Evolutionary conservation across 495 filamentous ascomycete species (phyloP).

Genomic region (Talaromyces thailandensis): DNA sequence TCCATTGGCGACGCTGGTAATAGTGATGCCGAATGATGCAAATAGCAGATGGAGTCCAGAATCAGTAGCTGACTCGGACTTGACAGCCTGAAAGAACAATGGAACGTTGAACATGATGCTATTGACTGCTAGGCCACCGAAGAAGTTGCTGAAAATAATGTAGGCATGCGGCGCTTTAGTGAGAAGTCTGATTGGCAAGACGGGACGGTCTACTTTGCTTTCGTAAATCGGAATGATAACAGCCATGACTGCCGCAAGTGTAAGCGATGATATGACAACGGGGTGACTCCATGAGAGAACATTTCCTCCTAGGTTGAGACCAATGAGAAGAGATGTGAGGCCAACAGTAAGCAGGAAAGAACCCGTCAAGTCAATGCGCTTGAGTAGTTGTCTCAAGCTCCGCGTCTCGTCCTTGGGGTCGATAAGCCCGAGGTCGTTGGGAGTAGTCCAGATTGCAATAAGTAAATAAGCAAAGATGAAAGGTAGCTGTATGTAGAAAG

Average conservation of each 20-base stretch:
- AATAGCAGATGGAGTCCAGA: conserved; percentile 64
- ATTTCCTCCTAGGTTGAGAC: conserved; percentile 72
- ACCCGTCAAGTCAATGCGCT: conserved; percentile 59
- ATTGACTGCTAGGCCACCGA: conserved; percentile 53
- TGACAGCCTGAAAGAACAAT: conserved; percentile 73
- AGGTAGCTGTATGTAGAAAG: conserved; percentile 60
- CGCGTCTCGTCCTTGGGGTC: conserved; percentile 32
- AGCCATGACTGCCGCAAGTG: conserved; percentile 44
- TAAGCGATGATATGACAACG: conserved; percentile 53
- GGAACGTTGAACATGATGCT: conserved; percentile 71
- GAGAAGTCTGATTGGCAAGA: conserved; percentile 63
- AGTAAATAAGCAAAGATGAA: conserved; percentile 51
- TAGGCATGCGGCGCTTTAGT: conserved; percentile 49
- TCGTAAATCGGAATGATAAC: conserved; percentile 56
- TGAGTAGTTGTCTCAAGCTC: conserved; percentile 48
- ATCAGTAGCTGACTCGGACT: conserved; percentile 58
- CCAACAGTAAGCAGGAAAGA: conserved; percentile 54
- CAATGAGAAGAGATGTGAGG: conserved; percentile 62
- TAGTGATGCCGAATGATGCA: conserved; percentile 48
- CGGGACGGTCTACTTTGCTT: conserved; percentile 47
- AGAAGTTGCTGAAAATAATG: conserved; percentile 63
- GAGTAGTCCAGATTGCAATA: conserved; percentile 47
- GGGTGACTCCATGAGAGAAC: conserved; percentile 65
- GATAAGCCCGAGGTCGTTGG: conserved; percentile 48
- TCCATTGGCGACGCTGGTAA: conserved; percentile 53